Percentiles rank a stretch among this genome's conserved stretches.
Evolutionary conservation across 805 yeast genomes (phyloP).

Genomic region (Lipomyces anomalus): DNA sequence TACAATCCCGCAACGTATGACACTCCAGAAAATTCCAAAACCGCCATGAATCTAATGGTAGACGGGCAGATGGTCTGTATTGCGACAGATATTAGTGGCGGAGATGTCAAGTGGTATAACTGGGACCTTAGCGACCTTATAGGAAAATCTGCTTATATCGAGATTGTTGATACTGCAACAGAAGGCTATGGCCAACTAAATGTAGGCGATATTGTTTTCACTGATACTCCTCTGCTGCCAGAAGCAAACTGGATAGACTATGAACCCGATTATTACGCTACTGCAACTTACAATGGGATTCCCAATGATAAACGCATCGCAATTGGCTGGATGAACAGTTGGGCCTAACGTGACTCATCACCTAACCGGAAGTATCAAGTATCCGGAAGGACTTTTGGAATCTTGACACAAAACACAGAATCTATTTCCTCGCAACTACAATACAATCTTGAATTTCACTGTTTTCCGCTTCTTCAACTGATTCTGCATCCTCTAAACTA

Average conservation of each 20-base stretch:
- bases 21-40: background rate
- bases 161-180: constrained; percentile 1
- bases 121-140: constrained; percentile 2
- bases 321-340: constrained; percentile 42
- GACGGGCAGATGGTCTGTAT: constrained; percentile 1
- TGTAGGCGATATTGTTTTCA: constrained; percentile 7
- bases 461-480: too few relatives aligned
- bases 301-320: constrained; percentile 33
- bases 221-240: background rate
- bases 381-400: too few relatives aligned
- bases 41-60: constrained; percentile 2
- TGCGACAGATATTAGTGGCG: background rate
- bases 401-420: too few relatives aligned
- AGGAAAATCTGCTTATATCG: constrained; percentile 1
- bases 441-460: too few relatives aligned
- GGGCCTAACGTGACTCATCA: constrained; percentile 40
- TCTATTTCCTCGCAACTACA: too few relatives aligned
- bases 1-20: constrained; percentile 1
- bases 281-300: constrained; percentile 35
- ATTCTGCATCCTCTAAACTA: too few relatives aligned
- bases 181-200: constrained; percentile 4
- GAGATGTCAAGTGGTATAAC: constrained; percentile 1
- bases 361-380: too few relatives aligned
- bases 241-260: constrained; percentile 11
- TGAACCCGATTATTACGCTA: constrained; percentile 31